Conservation (phyloP, 148 eudicot genomes). For the Rhododendron molle region DNA sequence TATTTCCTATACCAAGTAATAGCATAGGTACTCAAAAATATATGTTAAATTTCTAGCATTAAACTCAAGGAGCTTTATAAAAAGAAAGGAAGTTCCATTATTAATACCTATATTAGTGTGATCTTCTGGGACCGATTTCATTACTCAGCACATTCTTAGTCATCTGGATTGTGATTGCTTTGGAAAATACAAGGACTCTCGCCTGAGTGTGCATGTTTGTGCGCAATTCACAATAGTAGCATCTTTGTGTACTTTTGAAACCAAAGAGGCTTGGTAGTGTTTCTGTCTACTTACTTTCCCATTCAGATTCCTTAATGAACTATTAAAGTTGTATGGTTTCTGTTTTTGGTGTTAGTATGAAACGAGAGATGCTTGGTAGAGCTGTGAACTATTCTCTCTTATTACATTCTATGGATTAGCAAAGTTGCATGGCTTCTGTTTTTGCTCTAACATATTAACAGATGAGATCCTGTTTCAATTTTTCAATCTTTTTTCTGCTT, state of each 20-base stretch:
- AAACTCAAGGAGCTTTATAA: not conserved
- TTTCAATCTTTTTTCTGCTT: not conserved
- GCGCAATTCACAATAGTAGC: not conserved
- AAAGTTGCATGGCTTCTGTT: not conserved
- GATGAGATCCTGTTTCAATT: not conserved
- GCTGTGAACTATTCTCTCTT: not conserved
- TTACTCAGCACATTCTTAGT: not conserved
- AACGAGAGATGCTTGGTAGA: not conserved
- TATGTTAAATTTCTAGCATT: not conserved
- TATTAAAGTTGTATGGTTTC: not conserved
- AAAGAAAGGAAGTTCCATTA: not conserved
- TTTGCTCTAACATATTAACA: not conserved
- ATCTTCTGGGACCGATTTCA: not conserved
- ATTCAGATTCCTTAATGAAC: not conserved
- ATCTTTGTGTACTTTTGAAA: not conserved
- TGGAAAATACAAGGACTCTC: not conserved
- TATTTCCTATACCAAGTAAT: not conserved
- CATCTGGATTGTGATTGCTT: not conserved
- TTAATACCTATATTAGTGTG: not conserved
- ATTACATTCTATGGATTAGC: not conserved
- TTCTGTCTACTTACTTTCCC: not conserved
- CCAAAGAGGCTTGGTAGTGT: not conserved
- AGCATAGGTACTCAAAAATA: not conserved
- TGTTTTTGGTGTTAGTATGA: not conserved
- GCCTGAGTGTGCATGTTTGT: not conserved